Conservation (phyloP, 1,139 yeast species). For the Pichia sp. region DNA sequence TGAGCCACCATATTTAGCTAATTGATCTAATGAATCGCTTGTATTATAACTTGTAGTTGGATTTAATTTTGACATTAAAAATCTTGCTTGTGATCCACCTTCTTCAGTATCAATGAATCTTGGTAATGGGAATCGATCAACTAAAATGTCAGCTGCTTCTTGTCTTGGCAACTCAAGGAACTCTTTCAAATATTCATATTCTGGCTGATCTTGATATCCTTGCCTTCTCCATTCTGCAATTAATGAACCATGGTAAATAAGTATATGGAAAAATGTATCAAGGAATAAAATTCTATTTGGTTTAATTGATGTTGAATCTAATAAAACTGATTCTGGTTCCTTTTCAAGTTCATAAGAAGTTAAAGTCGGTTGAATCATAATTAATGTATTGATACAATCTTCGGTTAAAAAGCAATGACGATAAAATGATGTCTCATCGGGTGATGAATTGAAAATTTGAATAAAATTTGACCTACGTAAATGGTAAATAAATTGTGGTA, state of each 20-base stretch:
- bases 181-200: constrained; percentile 53
- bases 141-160: constrained; percentile 61
- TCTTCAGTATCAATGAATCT: constrained; percentile 69
- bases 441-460: constrained; percentile 69
- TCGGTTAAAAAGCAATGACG: constrained; percentile 64
- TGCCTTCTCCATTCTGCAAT: constrained; percentile 67
- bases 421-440: constrained; percentile 69
- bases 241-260: constrained; percentile 62
- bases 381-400: constrained; percentile 57
- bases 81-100: constrained; percentile 75
- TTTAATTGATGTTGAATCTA: constrained; percentile 62
- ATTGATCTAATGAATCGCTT: constrained; percentile 28
- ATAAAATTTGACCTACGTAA: constrained; percentile 64
- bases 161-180: constrained; percentile 59
- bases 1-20: constrained; percentile 7
- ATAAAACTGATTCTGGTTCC: constrained; percentile 56
- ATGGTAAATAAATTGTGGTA: constrained; percentile 72
- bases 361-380: constrained; percentile 74
- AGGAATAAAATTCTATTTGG: constrained; percentile 55
- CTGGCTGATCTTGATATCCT: constrained; percentile 61
- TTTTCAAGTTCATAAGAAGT: constrained; percentile 57
- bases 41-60: constrained; percentile 58
- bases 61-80: constrained; percentile 65
- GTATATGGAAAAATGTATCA: constrained; percentile 69
- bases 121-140: constrained; percentile 68